Percentiles rank a stretch among this genome's conserved stretches.
Conservation (phyloP, 345 rosid species). For the Carallia brachiata region DNA sequence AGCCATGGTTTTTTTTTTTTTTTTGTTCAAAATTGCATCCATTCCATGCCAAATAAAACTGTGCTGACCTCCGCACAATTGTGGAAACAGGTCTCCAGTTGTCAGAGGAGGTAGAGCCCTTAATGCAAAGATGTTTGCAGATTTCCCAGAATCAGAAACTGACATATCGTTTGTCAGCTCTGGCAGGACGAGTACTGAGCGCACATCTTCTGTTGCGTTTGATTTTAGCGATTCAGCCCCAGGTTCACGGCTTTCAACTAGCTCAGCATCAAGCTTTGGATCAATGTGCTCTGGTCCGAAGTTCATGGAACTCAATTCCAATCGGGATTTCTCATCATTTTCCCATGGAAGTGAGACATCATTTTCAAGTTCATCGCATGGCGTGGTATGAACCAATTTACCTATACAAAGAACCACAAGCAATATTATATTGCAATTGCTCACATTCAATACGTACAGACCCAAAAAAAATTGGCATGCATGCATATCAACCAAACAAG, state of each 20-base stretch:
- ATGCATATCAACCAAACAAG: too few relatives aligned
- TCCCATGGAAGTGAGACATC: slow-evolving; percentile 64
- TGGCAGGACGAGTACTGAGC: slow-evolving; percentile 66
- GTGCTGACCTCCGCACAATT: slow-evolving; percentile 9
- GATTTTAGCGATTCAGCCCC: slow-evolving; percentile 50
- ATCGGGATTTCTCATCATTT: slow-evolving; percentile 47
- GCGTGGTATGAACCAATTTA: slow-evolving; percentile 39
- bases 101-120: slow-evolving; percentile 32
- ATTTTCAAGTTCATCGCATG: slow-evolving; percentile 54
- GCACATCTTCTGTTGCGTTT: slow-evolving; percentile 39
- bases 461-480: too few relatives aligned
- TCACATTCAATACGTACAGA: background rate
- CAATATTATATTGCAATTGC: background rate
- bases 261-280: slow-evolving; percentile 59
- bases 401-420: too few relatives aligned
- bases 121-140: slow-evolving; percentile 32
- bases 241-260: slow-evolving; percentile 45
- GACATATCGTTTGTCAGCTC: slow-evolving; percentile 88
- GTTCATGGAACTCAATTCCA: slow-evolving; percentile 38
- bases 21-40: too few relatives aligned
- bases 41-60: background rate
- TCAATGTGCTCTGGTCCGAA: slow-evolving; percentile 51
- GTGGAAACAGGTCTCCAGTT: slow-evolving; percentile 52
- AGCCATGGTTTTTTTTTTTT: too few relatives aligned
- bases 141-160: slow-evolving; percentile 55